These are phyloP conservation scores for Prorocentrum cordatum DNA, from an alignment of 169 alveolate species.

Conservation along the genomic window DNA sequence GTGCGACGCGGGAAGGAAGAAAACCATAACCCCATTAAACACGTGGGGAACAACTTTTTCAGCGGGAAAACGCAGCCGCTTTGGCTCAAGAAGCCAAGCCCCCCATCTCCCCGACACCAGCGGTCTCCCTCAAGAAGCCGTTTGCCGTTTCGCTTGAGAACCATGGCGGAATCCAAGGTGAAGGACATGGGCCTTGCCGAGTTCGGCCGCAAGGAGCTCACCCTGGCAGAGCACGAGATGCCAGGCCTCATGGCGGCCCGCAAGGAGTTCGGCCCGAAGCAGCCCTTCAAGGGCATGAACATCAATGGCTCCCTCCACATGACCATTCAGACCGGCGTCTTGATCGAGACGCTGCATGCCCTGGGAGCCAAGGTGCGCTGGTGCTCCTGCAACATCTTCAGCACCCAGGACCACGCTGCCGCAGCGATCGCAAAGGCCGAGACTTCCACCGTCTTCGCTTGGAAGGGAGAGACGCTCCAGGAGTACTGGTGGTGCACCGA, in stretches of 20 bases:
- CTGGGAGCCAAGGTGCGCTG: constrained; percentile 96
- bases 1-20: too few species aligned
- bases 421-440: constrained; percentile 87
- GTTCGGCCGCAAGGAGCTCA: constrained; percentile 90
- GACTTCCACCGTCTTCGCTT: constrained; percentile 92
- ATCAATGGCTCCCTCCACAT: constrained; percentile 95
- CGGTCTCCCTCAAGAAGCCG: too few species aligned
- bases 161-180: constrained; percentile 74
- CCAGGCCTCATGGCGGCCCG: constrained; percentile 93
- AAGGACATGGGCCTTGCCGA: constrained; percentile 86
- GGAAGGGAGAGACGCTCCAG: constrained; percentile 92
- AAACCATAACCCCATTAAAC: too few species aligned
- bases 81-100: too few species aligned
- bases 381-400: constrained; percentile 95
- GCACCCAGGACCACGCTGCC: constrained; percentile 97
- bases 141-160: too few species aligned
- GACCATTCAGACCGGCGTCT: constrained; percentile 91
- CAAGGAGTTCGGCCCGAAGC: constrained; percentile 81
- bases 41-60: too few species aligned
- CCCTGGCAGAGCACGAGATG: constrained; percentile 92
- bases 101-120: too few species aligned
- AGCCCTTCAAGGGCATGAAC: constrained; percentile 90
- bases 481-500: constrained; percentile 98
- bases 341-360: constrained; percentile 84
- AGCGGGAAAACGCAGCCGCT: too few species aligned